phyloP scores from a whole-genome alignment of 305 asterid species.

The Fraxinus floribunda region DNA sequence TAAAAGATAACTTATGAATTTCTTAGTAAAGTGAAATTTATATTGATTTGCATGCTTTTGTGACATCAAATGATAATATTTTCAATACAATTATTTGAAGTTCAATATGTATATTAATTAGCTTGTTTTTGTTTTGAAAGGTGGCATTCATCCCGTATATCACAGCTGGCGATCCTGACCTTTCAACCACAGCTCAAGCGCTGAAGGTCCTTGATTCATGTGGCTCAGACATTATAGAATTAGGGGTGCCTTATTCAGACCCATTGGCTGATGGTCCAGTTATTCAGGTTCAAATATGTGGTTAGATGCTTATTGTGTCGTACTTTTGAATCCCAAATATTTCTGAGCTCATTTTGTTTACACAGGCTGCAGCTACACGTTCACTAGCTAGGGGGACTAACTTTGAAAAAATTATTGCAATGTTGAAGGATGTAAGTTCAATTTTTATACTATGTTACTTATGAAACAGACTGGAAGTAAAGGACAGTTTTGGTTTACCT shows the following conservation, averaged over 20 bases:
- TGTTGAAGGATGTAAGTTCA: conserved; percentile 83
- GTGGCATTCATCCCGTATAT: conserved; percentile 92
- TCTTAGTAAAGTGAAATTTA: background rate
- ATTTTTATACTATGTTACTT: background rate
- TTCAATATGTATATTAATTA: background rate
- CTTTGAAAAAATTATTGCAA: conserved; percentile 63
- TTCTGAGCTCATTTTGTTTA: conserved; percentile 9
- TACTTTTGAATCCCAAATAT: background rate
- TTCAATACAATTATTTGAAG: background rate
- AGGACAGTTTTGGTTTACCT: conserved; percentile 1
- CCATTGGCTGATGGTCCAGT: conserved; percentile 99
- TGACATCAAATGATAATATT: background rate
- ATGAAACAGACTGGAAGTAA: background rate
- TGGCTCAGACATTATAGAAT: conserved; percentile 87
- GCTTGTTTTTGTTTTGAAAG: conserved; percentile 38
- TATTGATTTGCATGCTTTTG: background rate
- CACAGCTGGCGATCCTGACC: conserved; percentile 96
- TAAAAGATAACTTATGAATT: background rate
- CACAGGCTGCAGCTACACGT: conserved; percentile 86
- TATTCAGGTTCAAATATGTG: conserved; percentile 60
- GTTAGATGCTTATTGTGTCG: background rate
- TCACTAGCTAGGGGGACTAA: conserved; percentile 73
- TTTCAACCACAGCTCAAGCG: conserved; percentile 84
- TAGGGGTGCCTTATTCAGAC: conserved; percentile 95
- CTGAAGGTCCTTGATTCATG: conserved; percentile 82